Percentiles rank a stretch among this genome's conserved stretches.
These are phyloP conservation scores for Botrytis aclada DNA, from an alignment of 2,329 filamentous ascomycete species.

Conservation along the genomic window DNA sequence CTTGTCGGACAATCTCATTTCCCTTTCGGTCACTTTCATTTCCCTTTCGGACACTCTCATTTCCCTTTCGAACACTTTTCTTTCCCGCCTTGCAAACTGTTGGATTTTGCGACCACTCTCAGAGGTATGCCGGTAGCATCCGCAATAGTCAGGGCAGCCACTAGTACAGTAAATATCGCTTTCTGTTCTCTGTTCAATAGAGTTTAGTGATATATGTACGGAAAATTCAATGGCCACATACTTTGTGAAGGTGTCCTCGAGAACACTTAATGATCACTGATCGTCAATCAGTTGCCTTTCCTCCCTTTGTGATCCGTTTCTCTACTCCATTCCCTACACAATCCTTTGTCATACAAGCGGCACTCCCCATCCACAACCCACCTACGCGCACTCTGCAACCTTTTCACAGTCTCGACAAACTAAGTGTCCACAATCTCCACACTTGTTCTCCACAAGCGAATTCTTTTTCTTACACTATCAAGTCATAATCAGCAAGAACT, in stretches of 20 bases:
- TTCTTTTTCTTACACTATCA: slow-evolving; percentile 10
- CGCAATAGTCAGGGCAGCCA: neutral
- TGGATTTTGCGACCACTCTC: neutral
- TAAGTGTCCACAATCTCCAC: slow-evolving; percentile 6
- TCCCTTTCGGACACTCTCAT: no score
- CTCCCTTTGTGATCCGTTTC: neutral
- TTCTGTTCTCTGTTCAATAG: neutral
- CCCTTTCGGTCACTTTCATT: neutral
- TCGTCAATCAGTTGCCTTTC: neutral
- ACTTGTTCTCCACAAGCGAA: neutral
- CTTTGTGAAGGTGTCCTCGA: neutral
- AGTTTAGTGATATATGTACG: neutral
- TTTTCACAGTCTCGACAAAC: slow-evolving; percentile 3
- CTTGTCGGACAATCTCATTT: neutral
- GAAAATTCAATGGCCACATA: neutral
- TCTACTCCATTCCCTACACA: neutral
- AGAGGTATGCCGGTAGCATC: no score
- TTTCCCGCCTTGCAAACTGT: neutral
- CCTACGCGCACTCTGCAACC: neutral
- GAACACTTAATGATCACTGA: no score
- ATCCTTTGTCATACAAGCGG: no score
- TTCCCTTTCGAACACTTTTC: neutral
- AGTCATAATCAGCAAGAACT: neutral
- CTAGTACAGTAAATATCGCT: neutral
- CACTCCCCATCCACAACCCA: fast-evolving